These are phyloP conservation scores for Globisporangium paddicum DNA, from an alignment of 352 stramenopile genomes.

Conservation along the genomic window DNA sequence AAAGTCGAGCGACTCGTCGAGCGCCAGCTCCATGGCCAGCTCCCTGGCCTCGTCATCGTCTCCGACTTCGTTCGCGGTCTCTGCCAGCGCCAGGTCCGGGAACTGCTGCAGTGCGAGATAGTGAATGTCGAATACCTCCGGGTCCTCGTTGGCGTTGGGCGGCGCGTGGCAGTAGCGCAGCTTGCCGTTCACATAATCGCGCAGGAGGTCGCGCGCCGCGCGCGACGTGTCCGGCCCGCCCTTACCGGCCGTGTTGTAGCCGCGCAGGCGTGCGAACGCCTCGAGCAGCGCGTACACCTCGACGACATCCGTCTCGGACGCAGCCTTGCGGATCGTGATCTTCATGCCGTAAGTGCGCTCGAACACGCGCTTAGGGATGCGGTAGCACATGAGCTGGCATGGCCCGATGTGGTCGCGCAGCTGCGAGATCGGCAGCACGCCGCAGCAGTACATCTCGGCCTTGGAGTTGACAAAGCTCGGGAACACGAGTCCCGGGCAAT, in stretches of 20 bases:
- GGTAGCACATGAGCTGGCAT: constrained; percentile 92
- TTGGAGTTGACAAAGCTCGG: constrained; percentile 98
- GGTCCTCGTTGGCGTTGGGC: constrained; percentile 47
- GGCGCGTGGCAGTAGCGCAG: constrained; percentile 97
- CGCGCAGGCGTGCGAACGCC: constrained; percentile 80
- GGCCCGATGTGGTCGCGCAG: constrained; percentile 95
- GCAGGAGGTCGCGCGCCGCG: constrained; percentile 94
- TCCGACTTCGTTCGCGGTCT: constrained; percentile 9
- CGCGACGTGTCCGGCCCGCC: constrained; percentile 94
- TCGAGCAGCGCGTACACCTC: constrained; percentile 77
- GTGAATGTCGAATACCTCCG: constrained; percentile 73
- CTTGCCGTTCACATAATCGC: constrained; percentile 97
- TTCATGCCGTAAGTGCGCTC: constrained; percentile 97
- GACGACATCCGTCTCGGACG: constrained; percentile 70
- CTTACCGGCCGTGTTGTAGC: constrained; percentile 93
- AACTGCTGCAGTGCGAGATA: constrained; percentile 53
- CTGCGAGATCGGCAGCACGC: constrained; percentile 98
- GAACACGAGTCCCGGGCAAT: constrained; percentile 99
- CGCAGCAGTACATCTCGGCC: constrained; percentile 98
- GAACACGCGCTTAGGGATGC: constrained; percentile 94
- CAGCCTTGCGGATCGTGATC: constrained; percentile 63
- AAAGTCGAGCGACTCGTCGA: constrained; percentile 53
- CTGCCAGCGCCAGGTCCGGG: constrained; percentile 30
- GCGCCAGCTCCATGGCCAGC: constrained; percentile 15
- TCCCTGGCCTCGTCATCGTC: constrained; percentile 14